Evolutionary conservation across 257 asterid species (phyloP), one percentile per base, ranked within the genome.

Genomic region (Gentiana macrophylla): DNA sequence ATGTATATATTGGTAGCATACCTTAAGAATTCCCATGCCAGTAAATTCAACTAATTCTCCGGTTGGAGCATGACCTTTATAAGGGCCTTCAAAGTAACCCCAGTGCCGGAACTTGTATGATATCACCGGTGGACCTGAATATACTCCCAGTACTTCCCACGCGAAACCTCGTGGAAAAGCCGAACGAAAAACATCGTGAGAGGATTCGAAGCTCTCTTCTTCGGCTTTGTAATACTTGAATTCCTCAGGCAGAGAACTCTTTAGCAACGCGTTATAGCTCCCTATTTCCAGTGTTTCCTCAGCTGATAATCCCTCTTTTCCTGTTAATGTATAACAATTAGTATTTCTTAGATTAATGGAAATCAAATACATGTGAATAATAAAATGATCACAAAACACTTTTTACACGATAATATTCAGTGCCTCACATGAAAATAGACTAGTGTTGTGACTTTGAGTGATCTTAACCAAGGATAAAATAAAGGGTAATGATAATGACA

Each of bases 131-230:
- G 97, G 97, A 1, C 86, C 90, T 0, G 95, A 76, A 49, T 79
- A 83, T 3, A 89, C 97, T 0, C 71, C 71, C 35, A 80, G 49
- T 48, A 86, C 94, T 66, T 89, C 97, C 94, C 97, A 89, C 0
- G 95, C 89, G 15, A 89, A 89, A 1, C 97, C 97, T 0, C 97
- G 83, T 1, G 97, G 95, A 48, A 89, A 83, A 5, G 95, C 94
- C 0, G 72, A 61, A 6, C 76, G 75, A 52, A 89, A 89, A 7
- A 53, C 69, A 46, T 81, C 87, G 38, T 89, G 97, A 1, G 97
- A 83, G 0, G 95, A 86, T 12, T 89, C 94, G 2, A 86, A 86
- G 66, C 83, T 89, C 72, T 86, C 95, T 72, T 89, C 79, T 0
- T 89, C 94, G 2, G 87, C 84, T 54, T 89, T 86, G 77, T 89